Base-by-base conservation (phyloP, 306 rosid genomes). In the Oemleria cerasiformis region DNA sequence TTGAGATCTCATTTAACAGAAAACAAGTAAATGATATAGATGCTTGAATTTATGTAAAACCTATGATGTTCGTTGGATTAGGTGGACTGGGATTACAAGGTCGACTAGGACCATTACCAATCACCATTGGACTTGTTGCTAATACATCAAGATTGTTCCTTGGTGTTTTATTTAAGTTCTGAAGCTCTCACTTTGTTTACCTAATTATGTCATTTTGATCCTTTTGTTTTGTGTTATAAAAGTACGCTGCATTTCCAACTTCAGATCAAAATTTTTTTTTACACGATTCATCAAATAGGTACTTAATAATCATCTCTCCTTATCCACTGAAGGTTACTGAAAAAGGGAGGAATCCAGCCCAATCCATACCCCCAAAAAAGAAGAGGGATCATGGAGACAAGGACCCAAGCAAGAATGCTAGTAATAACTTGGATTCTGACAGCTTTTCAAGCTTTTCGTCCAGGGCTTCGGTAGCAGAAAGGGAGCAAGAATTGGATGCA, bases 331-430 rank as follows among this genome's bases (percentile, higher is more conserved):
- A 88, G 96, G 56, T 74, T 56, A 92, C 85, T 65, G 30, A 77
- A 25, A 92, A 85, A 78, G 86, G 84, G 49, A 82, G 87, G 90
- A 87, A 77, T 67, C 64, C 47, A 45, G 78, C 85, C 40, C 98
- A 88, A 65, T 86, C 97, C 65, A 86, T 85, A 75, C 90, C 90
- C 3, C 12, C 65, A n/a, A 84, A 82, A 75, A 88, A 88, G 84
- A 89, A 80, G 78, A 83, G 69, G 74, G 92, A 88, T 62, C 82
- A 72, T 42, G 91, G 77, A 74, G 92, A 87, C 69, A 88, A 81
- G 71, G 92, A 80, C 63, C 87, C 71, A 39, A 79, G 86, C 20
- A 82, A 80, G 77, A 77, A 68, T 74, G 84, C 78, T 60, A 51
- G 79, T 69, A 71, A 53, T 67, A 73, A 80, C 65, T 23, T 73